Evolutionary conservation across 169 alveolate genomes (phyloP).

Genomic region (Plasmodium inui): DNA sequence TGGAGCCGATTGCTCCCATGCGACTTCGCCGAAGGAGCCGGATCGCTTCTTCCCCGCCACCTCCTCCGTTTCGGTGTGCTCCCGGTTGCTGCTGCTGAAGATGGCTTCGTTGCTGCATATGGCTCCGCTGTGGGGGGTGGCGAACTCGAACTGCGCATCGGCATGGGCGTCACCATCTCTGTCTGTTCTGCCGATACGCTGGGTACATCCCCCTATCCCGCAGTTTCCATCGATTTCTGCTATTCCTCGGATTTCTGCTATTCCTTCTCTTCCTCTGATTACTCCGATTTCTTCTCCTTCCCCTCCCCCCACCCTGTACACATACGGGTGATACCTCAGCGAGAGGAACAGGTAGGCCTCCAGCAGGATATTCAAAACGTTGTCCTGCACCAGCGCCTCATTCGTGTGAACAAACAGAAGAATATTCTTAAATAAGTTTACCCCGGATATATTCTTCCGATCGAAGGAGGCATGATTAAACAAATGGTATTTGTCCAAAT

Average conservation of each 20-base stretch:
- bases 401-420: conserved; percentile 35
- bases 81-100: background rate
- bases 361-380: conserved; percentile 13
- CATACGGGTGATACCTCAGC: conserved; percentile 55
- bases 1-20: background rate
- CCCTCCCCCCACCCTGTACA: background rate
- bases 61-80: background rate
- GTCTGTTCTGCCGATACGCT: background rate
- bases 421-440: conserved; percentile 44
- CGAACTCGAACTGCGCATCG: background rate
- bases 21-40: background rate
- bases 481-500: conserved; percentile 2
- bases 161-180: background rate
- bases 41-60: background rate
- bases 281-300: background rate
- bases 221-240: too few species aligned
- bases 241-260: too few species aligned
- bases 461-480: conserved; percentile 39
- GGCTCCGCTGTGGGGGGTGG: background rate
- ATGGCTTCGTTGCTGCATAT: background rate
- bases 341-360: conserved; percentile 29
- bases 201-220: background rate
- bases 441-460: conserved; percentile 30
- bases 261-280: background rate
- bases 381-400: conserved; percentile 19